Evolutionary conservation across 225 moss, liverwort and hornwort species (phyloP).

Genomic region (Marchantia paleacea): DNA sequence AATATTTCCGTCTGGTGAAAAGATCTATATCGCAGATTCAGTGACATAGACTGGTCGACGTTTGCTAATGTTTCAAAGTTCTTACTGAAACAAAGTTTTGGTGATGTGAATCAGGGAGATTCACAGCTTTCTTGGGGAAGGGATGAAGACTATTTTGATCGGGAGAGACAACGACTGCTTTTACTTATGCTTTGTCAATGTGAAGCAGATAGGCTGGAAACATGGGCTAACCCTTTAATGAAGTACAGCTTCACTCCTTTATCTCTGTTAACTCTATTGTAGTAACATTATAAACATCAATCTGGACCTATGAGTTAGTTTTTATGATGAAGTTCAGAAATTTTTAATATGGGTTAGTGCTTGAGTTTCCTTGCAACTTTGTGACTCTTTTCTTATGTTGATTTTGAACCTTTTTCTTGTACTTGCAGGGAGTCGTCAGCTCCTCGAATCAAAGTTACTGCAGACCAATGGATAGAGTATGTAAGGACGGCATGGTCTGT

Average conservation of each 20-base stretch:
- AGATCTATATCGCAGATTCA: neutral
- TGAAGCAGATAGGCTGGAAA: conserved; percentile 74
- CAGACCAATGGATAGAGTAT: conserved; percentile 60
- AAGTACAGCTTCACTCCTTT: conserved; percentile 14
- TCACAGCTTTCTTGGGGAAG: conserved; percentile 23
- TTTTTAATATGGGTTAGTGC: neutral
- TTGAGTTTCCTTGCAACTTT: neutral
- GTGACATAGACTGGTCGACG: neutral
- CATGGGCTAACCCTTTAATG: conserved; percentile 77
- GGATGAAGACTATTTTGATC: conserved; percentile 43
- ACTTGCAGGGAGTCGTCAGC: conserved; percentile 43
- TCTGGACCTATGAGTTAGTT: neutral
- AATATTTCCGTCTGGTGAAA: too few species aligned
- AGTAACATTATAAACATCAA: neutral
- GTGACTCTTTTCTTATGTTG: neutral
- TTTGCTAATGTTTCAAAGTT: neutral
- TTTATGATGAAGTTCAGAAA: neutral
- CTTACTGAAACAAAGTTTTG: conserved; percentile 23
- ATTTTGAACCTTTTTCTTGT: neutral
- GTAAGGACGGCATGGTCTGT: conserved; percentile 66
- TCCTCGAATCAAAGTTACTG: conserved; percentile 51
- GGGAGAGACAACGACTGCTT: conserved; percentile 52
- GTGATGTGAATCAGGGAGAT: conserved; percentile 18
- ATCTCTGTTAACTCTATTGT: neutral
- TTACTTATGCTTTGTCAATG: conserved; percentile 69